Percentiles rank a stretch among this genome's conserved stretches.
Evolutionary conservation across 2,329 filamentous ascomycete genomes (phyloP).

Genomic region (Calonectria pteridis): DNA sequence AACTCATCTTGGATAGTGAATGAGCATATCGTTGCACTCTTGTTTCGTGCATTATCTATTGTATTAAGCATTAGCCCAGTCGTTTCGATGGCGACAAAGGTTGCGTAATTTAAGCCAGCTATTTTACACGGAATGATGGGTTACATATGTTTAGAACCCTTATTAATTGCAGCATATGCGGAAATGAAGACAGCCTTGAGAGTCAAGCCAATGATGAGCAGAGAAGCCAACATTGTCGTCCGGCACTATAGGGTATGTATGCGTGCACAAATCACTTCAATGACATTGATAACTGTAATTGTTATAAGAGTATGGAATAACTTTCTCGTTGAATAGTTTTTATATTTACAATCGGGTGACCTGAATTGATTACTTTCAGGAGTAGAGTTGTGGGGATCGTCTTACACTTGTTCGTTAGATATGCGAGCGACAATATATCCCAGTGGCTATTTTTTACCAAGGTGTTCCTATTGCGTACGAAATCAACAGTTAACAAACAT

Average conservation of each 20-base stretch:
- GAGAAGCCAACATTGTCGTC: neutral
- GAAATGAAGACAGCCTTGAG: neutral
- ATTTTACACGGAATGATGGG: neutral
- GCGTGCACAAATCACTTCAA: neutral
- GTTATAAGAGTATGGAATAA: too few relatives aligned
- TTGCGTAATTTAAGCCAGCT: neutral
- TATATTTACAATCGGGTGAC: neutral
- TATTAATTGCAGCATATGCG: neutral
- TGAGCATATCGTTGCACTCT: neutral
- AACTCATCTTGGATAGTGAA: neutral
- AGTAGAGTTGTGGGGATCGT: too few relatives aligned
- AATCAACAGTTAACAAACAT: neutral
- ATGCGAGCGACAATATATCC: too few relatives aligned
- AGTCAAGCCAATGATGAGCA: neutral
- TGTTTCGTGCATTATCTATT: neutral
- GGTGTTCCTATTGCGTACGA: too few relatives aligned
- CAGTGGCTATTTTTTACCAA: too few relatives aligned
- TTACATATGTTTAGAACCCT: accelerated
- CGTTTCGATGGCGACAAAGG: too few relatives aligned
- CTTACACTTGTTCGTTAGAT: neutral
- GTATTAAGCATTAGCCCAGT: accelerated
- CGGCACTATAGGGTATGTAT: neutral
- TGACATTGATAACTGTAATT: neutral
- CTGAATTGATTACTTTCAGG: too few relatives aligned
- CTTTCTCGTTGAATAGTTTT: too few relatives aligned